Evolutionary conservation across 768 basidiomycete species (phyloP).

Genomic region (Cantharellus cinnabarinus): DNA sequence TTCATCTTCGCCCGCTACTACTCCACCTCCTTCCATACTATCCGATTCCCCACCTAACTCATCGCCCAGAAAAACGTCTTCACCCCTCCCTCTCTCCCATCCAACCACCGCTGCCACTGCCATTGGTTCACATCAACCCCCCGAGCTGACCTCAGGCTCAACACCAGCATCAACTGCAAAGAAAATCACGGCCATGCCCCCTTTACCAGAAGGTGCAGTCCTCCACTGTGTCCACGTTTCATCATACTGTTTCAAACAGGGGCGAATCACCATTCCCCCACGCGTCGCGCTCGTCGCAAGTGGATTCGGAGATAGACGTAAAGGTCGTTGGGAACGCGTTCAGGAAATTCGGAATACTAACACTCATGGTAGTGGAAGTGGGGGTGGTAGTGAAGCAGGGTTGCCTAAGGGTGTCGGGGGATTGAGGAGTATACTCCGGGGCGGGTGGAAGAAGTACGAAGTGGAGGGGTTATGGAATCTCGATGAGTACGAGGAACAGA

Average conservation of each 20-base stretch:
- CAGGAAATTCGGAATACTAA: conserved; percentile 5
- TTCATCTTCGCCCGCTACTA: neutral
- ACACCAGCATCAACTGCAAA: neutral
- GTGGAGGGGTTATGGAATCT: conserved; percentile 5
- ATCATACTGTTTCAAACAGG: conserved; percentile 8
- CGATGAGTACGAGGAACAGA: conserved; percentile 5
- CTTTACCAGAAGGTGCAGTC: conserved; percentile 6
- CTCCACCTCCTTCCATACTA: neutral
- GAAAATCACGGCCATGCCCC: neutral
- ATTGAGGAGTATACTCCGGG: conserved; percentile 7
- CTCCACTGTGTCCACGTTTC: conserved; percentile 8
- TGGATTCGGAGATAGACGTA: conserved; percentile 5
- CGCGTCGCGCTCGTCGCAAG: conserved; percentile 7
- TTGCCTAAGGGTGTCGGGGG: conserved; percentile 1
- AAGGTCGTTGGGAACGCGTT: conserved; percentile 8
- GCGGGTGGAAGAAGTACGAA: conserved; percentile 8
- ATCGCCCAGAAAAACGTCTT: neutral
- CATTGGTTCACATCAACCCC: neutral
- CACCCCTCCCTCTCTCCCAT: neutral
- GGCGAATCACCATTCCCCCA: conserved; percentile 9
- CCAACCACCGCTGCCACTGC: neutral
- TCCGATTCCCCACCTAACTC: neutral
- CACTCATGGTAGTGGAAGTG: neutral
- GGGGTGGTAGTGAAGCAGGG: neutral
- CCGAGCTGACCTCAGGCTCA: neutral